phyloP scores from a whole-genome alignment of 129 eudicot genomes.

The Deinandra increscens region DNA sequence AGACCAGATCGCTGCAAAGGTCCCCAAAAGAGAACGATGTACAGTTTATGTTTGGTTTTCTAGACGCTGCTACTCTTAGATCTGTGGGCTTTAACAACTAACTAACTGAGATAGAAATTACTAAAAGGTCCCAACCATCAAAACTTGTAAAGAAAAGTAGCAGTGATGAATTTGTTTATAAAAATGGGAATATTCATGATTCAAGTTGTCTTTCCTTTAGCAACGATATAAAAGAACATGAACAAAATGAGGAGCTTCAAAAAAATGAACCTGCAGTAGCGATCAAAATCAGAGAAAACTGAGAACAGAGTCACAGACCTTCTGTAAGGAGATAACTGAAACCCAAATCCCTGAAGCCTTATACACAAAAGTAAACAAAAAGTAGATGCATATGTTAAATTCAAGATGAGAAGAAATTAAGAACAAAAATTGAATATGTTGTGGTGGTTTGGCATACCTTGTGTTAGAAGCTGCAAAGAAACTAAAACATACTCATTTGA shows the following conservation, averaged over 20 bases:
- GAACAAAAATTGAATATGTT: no score
- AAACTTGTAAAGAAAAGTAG: constrained; percentile 23
- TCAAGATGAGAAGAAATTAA: no score
- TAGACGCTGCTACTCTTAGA: constrained; percentile 53
- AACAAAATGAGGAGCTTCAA: constrained; percentile 32
- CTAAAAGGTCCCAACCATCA: constrained; percentile 24
- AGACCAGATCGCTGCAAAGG: constrained; percentile 48
- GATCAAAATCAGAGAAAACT: no score
- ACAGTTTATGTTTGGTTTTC: constrained; percentile 59
- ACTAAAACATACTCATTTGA: no score
- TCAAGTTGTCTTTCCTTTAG: constrained; percentile 18
- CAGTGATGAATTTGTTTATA: constrained; percentile 27
- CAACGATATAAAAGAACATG: constrained; percentile 28
- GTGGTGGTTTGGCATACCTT: no score
- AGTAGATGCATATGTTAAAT: no score
- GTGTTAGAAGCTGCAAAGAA: no score
- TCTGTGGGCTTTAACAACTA: constrained; percentile 41
- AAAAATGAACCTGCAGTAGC: no score
- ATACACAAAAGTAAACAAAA: no score
- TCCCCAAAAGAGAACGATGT: constrained; percentile 39
- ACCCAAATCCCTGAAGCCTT: no score
- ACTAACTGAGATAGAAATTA: constrained; percentile 28
- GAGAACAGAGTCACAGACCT: no score
- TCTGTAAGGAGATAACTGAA: no score
- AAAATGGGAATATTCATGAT: constrained; percentile 33